Percentiles rank a stretch among this genome's conserved stretches.
Evolutionary conservation across 441 rosid species (phyloP).

Genomic region (Jatropha multifida): DNA sequence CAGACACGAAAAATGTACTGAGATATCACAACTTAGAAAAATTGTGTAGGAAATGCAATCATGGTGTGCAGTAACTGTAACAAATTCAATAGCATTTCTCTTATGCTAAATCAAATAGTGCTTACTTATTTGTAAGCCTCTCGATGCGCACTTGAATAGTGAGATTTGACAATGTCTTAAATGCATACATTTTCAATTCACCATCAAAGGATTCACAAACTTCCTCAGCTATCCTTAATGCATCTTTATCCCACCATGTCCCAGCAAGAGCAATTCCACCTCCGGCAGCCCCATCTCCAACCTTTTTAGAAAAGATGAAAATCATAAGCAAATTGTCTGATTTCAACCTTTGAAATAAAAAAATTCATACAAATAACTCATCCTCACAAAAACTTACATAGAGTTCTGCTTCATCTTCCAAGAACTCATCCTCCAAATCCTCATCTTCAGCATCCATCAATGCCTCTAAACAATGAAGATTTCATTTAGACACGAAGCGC

Average conservation of each 20-base stretch:
- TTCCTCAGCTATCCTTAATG: constrained; percentile 57
- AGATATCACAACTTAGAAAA: not conserved
- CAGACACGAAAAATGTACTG: not conserved
- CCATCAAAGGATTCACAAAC: constrained; percentile 60
- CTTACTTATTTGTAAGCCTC: constrained; percentile 70
- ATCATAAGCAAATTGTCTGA: constrained; percentile 4
- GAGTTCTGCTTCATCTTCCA: constrained; percentile 51
- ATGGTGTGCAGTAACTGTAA: not conserved
- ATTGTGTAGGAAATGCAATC: not conserved
- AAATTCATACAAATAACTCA: not conserved
- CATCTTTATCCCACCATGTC: constrained; percentile 85
- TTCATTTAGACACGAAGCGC: not conserved
- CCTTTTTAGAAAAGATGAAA: constrained; percentile 36
- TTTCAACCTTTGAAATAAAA: constrained; percentile 5
- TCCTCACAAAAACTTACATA: constrained; percentile 46
- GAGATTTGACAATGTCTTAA: constrained; percentile 60
- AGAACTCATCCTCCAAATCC: constrained; percentile 43
- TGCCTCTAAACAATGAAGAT: constrained; percentile 35
- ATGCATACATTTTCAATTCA: constrained; percentile 68
- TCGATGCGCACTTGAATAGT: constrained; percentile 75
- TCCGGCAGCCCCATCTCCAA: constrained; percentile 84
- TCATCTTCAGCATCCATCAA: constrained; percentile 38
- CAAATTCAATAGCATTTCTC: constrained; percentile 1
- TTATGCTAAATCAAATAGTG: not conserved
- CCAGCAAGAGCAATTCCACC: constrained; percentile 85